Evolutionary conservation across 371 early-diverging fungal species (phyloP).

Genomic region (Smittium culicis): DNA sequence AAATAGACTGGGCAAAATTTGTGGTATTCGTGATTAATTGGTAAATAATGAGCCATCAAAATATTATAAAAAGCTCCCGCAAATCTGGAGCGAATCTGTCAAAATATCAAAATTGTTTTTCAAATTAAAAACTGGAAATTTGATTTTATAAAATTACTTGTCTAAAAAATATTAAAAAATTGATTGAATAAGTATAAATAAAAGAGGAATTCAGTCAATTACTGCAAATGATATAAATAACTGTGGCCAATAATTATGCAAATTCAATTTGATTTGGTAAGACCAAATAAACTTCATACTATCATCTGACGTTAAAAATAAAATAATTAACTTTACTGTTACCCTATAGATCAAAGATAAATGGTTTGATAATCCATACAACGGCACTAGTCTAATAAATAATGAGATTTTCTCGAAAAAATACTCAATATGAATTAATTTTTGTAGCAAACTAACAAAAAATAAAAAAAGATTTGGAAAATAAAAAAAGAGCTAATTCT

Average conservation of each 20-base stretch:
- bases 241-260: not conserved
- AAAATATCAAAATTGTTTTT: not conserved
- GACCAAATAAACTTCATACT: not conserved
- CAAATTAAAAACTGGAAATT: not conserved
- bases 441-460: not conserved
- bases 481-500: not conserved
- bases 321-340: not conserved
- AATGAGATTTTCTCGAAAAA: not conserved
- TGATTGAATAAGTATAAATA: not conserved
- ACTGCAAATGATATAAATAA: not conserved
- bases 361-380: not conserved
- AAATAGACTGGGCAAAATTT: not conserved
- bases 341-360: not conserved
- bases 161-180: not conserved
- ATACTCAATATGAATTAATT: not conserved
- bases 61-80: not conserved
- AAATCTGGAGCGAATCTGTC: not conserved
- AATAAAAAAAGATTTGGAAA: not conserved
- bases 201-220: not conserved
- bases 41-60: not conserved
- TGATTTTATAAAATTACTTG: not conserved
- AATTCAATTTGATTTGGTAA: not conserved
- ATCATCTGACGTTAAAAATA: not conserved
- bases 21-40: not conserved
- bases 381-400: not conserved